A percentile compares a stretch with the other conserved stretches of the same genome.
These are phyloP conservation scores for Gastroboletus turbinatus DNA, from an alignment of 1,284 basidiomycete species.

Conservation along the genomic window DNA sequence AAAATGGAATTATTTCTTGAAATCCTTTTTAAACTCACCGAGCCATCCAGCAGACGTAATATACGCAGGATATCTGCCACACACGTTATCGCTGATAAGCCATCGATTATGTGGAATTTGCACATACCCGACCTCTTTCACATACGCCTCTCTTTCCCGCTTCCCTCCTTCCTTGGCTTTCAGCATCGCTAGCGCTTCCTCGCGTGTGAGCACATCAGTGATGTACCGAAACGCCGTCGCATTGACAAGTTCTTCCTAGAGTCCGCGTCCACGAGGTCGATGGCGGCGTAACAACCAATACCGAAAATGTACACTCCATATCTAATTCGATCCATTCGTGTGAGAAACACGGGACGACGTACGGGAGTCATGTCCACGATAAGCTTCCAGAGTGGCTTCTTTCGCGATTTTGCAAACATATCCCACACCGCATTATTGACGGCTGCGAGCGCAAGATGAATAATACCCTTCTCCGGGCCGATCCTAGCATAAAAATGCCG, in stretches of 20 bases:
- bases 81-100: conserved; percentile 3
- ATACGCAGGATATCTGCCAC: conserved; percentile 82
- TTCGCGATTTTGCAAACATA: conserved; percentile 71
- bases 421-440: conserved; percentile 82
- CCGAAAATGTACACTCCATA: background rate
- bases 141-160: conserved; percentile 71
- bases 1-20: background rate
- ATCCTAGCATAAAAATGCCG: conserved; percentile 58
- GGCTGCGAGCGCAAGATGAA: conserved; percentile 78
- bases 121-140: conserved; percentile 58
- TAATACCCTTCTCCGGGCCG: conserved; percentile 83
- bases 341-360: conserved; percentile 25
- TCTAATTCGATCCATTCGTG: background rate
- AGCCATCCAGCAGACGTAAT: conserved; percentile 95
- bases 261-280: conserved; percentile 5
- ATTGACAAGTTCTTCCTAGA: conserved; percentile 81
- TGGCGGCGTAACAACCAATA: background rate
- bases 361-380: conserved; percentile 80
- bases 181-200: conserved; percentile 84
- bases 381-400: conserved; percentile 85
- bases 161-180: conserved; percentile 76
- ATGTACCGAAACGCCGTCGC: conserved; percentile 88
- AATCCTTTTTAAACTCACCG: conserved; percentile 37
- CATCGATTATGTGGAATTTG: background rate
- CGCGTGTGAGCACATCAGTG: conserved; percentile 86